A percentile compares a stretch with the other conserved stretches of the same genome.
phyloP scores from a whole-genome alignment of 306 rosid species.

The Trifolium repens region DNA sequence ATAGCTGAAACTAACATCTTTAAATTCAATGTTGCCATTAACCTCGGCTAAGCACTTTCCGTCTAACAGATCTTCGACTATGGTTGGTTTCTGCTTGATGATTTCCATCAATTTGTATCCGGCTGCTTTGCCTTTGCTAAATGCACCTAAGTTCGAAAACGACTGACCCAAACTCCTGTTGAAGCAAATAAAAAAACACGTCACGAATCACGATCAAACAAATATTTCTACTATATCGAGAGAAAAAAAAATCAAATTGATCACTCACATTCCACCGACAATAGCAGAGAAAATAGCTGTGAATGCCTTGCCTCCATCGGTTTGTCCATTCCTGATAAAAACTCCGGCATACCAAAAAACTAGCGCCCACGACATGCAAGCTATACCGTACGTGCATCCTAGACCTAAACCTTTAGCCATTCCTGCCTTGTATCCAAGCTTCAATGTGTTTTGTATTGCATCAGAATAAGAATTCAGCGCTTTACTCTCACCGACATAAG shows the following conservation, averaged over 20 bases:
- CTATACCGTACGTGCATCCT: slow-evolving; percentile 99
- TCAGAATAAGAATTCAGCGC: slow-evolving; percentile 95
- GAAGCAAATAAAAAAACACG: slow-evolving; percentile 30
- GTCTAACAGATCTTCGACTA: slow-evolving; percentile 69
- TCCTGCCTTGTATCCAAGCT: slow-evolving; percentile 97
- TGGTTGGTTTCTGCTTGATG: slow-evolving; percentile 84
- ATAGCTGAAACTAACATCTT: slow-evolving; percentile 88
- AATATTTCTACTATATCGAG: not conserved
- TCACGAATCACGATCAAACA: not conserved
- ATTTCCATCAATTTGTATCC: slow-evolving; percentile 97
- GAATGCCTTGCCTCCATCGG: slow-evolving; percentile 97
- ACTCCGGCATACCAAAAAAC: slow-evolving; percentile 99
- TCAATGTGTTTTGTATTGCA: slow-evolving; percentile 88
- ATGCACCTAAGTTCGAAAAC: slow-evolving; percentile 94
- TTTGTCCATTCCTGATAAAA: slow-evolving; percentile 90
- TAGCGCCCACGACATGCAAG: slow-evolving; percentile 99
- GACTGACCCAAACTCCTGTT: slow-evolving; percentile 99
- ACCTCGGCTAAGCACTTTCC: slow-evolving; percentile 78
- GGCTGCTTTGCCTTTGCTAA: slow-evolving; percentile 96
- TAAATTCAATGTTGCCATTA: slow-evolving; percentile 85
- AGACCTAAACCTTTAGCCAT: slow-evolving; percentile 98
- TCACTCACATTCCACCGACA: slow-evolving; percentile 97
- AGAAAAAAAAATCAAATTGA: not conserved
- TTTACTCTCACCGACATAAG: slow-evolving; percentile 95
- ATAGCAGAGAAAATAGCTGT: slow-evolving; percentile 98